Percentiles rank a stretch among this genome's conserved stretches.
phyloP scores from a whole-genome alignment of 2,329 filamentous ascomycete genomes.

The Colletotrichum sp. region DNA sequence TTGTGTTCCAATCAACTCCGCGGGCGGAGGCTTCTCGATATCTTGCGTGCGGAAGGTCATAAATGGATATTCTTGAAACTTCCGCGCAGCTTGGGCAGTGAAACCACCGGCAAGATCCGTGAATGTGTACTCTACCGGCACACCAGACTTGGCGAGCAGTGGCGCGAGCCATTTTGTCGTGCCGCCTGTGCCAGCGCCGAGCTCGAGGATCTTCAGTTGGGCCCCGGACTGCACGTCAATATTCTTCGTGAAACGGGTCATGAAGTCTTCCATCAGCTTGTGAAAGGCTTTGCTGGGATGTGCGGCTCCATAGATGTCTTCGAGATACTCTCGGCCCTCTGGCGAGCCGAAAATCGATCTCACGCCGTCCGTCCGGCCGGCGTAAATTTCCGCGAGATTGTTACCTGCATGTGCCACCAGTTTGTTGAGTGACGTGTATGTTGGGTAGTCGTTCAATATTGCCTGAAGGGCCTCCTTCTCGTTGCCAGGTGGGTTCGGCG shows the following conservation, averaged over 20 bases:
- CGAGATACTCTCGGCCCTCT: conserved; percentile 1
- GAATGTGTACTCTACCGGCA: conserved; percentile 41
- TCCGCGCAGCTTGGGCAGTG: conserved; percentile 30
- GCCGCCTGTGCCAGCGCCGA: not conserved
- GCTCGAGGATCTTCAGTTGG: not conserved
- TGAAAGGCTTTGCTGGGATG: conserved; percentile 12
- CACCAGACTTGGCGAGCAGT: conserved; percentile 27
- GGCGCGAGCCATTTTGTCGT: conserved; percentile 23
- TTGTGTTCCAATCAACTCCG: conserved; percentile 27
- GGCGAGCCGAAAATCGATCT: conserved; percentile 1
- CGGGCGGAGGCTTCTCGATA: conserved; percentile 2
- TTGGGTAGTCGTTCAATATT: not conserved
- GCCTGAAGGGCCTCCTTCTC: not conserved
- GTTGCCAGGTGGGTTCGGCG: not conserved
- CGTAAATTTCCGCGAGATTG: not conserved
- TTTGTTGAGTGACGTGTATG: not conserved
- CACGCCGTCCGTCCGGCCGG: not conserved
- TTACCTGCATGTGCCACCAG: not conserved
- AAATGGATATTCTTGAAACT: conserved; percentile 11
- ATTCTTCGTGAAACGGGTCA: not conserved
- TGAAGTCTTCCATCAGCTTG: conserved; percentile 2
- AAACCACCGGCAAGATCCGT: conserved; percentile 41
- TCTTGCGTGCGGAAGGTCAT: conserved; percentile 1
- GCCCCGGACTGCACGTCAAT: not conserved
- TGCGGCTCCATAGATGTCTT: conserved; percentile 3